A percentile compares a stretch with the other conserved stretches of the same genome.
Conservation (phyloP, 306 rosid species). For the Neltuma alba region DNA sequence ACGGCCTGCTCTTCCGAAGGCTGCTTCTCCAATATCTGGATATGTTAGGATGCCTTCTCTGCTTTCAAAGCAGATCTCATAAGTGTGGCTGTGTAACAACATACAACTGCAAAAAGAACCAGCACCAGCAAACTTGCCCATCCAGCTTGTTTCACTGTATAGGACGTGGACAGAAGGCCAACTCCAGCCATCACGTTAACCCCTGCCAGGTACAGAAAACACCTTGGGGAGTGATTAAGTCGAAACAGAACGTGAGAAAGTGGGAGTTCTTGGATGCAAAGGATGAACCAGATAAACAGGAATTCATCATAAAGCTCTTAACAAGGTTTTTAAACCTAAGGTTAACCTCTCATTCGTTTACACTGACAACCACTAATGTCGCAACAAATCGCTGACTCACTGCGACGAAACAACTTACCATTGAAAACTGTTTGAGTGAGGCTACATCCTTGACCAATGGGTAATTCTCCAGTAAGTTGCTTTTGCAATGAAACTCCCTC, state of each 20-base stretch:
- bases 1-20: conserved; percentile 84
- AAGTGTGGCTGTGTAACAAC: conserved; percentile 83
- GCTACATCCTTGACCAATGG: conserved; percentile 71
- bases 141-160: conserved; percentile 76
- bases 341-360: background rate
- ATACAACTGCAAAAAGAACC: conserved; percentile 66
- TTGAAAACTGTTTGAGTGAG: conserved; percentile 82
- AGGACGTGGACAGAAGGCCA: conserved; percentile 82
- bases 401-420: conserved; percentile 46
- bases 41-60: conserved; percentile 67
- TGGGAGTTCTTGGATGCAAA: background rate
- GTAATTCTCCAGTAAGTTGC: conserved; percentile 62
- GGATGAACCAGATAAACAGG: background rate
- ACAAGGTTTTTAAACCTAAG: conserved; percentile 4
- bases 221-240: background rate
- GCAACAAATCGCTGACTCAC: background rate
- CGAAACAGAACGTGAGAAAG: background rate
- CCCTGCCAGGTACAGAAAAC: conserved; percentile 50
- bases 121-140: conserved; percentile 80
- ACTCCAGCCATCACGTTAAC: conserved; percentile 89
- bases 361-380: background rate
- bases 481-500: conserved; percentile 39
- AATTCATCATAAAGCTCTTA: background rate
- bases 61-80: conserved; percentile 85
- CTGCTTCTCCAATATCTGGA: conserved; percentile 95